phyloP scores from a whole-genome alignment of 1,284 basidiomycete genomes.

The Cutaneotrichosporon dermatis region DNA sequence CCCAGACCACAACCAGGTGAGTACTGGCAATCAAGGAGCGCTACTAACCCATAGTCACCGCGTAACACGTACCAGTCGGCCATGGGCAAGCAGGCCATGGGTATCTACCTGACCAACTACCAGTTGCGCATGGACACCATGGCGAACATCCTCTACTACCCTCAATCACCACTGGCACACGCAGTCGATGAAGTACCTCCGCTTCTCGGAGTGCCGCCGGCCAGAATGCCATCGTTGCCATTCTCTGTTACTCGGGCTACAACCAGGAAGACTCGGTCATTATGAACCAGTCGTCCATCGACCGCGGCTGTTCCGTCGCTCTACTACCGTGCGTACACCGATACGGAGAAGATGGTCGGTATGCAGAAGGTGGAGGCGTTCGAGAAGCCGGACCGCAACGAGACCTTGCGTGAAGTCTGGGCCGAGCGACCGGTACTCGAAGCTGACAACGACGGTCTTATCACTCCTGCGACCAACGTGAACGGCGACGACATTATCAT shows the following conservation, averaged over 20 bases:
- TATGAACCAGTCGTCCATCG: slow-evolving; percentile 99
- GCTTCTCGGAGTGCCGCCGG: slow-evolving; percentile 97
- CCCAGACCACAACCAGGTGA: slow-evolving; percentile 91
- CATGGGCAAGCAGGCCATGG: slow-evolving; percentile 99
- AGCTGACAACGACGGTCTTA: slow-evolving; percentile 91
- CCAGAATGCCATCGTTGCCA: slow-evolving; percentile 97
- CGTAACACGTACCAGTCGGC: slow-evolving; percentile 99
- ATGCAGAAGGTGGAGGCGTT: slow-evolving; percentile 91
- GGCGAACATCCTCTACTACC: slow-evolving; percentile 97
- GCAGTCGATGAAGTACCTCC: slow-evolving; percentile 96
- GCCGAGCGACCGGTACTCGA: slow-evolving; percentile 75
- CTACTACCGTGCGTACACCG: slow-evolving; percentile 97
- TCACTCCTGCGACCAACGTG: slow-evolving; percentile 92
- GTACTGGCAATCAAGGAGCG: no score
- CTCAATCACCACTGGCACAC: slow-evolving; percentile 98
- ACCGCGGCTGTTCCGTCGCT: slow-evolving; percentile 97
- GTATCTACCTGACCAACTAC: slow-evolving; percentile 96
- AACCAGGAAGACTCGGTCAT: slow-evolving; percentile 99
- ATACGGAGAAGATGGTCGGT: slow-evolving; percentile 95
- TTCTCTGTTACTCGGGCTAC: slow-evolving; percentile 97
- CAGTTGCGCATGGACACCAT: slow-evolving; percentile 97
- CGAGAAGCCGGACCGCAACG: slow-evolving; percentile 91
- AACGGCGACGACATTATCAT: slow-evolving; percentile 98
- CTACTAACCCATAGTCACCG: slow-evolving; percentile 63
- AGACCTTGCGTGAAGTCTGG: slow-evolving; percentile 97